Base-by-base conservation (phyloP, 1,139 yeast species). In the Fermentozyma sake region DNA sequence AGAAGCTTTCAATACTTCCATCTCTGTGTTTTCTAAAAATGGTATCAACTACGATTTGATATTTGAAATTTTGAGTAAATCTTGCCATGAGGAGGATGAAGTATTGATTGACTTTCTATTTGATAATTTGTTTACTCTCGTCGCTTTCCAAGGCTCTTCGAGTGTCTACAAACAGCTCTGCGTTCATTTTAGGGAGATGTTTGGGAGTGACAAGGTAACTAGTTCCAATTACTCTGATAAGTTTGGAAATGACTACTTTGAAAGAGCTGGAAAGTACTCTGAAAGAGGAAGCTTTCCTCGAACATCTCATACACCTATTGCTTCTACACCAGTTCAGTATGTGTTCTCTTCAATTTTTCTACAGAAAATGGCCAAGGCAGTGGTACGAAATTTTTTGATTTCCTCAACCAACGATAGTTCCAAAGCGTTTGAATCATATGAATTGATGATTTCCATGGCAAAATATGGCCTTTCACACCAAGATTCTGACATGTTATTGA, bases 1-100 rank as follows among this genome's bases (percentile, higher is more conserved):
- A 9, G 64, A 68, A 6, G 61, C 71, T 0, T 64, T 59, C 29
- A 56, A 55, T 18, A 46, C 61, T 1, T 68, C 77, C 6, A 38
- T 41, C 22, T 47, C 50, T 3, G 37, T 42, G 27, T 58, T 52
- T 38, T 53, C 48, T 30, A 42, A 44, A 33, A 27, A 37, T 23
- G 42, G 41, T 2, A 35, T 49, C 23, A 52, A 37, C 28, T 46
- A 42, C 29, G 67, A 61, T 7, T 34, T 61, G n/a, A 28, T 62
- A 3, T 33, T 52, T 12, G 61, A 58, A 6, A 42, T 61, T 2
- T 41, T 64, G 10, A 44, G 47, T n/a, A 47, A 52, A 23, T 50
- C 65, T 1, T 31, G 48, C 14, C 26, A 30, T 18, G 55, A 57
- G 39, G 34, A 52, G 0, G 65, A 67, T 28, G 49, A 45, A 6